Evolutionary conservation across 306 rosid species (phyloP), one percentile per base, ranked within the genome.

Genomic region (Quercus bicolor): DNA sequence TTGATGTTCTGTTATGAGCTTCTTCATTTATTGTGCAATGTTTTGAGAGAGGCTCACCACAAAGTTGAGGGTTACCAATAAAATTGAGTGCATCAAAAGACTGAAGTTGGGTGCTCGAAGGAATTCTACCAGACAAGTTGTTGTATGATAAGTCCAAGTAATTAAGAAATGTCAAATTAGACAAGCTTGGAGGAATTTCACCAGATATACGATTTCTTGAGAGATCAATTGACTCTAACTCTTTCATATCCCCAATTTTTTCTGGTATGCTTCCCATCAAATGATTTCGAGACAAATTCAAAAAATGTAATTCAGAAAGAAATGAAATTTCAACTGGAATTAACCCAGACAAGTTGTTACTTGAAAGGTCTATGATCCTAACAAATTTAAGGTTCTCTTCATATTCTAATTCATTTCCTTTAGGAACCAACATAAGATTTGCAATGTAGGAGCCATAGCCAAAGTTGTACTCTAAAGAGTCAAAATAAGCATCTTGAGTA

Each of bases 401-500:
- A 48, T 48, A 48, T 10, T 48, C 15, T 48, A 48, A 48, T 48
- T 48, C 16, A 10, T 13, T 9, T 48, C 53, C 53, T 48, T 48
- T 48, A 1, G 53, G 53, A 68, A 76, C 56, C n/a, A 79, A 56
- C 24, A 57, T 31, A 53, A 70, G 81, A 71, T 76, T 66, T 56
- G 24, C 79, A 48, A 0, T 77, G 68, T 84, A 59, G 52, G 54
- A 56, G 57, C n/a, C 21, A 52, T 79, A 79, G 72, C 74, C 73
- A 59, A 53, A 23, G 53, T 48, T 76, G 11, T 7, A 75, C 29
- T 77, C 83, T 23, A 71, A 62, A 6, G 26, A 14, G 18, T 73
- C 75, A 16, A 54, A 75, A 12, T 65, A 73, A 73, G 79, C 79
- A 68, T 82, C 71, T 57, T 61, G 66, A 75, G 14, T 48, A 48